Base-by-base conservation (phyloP, 1,284 basidiomycete species). In the Polyporus tsugae region DNA sequence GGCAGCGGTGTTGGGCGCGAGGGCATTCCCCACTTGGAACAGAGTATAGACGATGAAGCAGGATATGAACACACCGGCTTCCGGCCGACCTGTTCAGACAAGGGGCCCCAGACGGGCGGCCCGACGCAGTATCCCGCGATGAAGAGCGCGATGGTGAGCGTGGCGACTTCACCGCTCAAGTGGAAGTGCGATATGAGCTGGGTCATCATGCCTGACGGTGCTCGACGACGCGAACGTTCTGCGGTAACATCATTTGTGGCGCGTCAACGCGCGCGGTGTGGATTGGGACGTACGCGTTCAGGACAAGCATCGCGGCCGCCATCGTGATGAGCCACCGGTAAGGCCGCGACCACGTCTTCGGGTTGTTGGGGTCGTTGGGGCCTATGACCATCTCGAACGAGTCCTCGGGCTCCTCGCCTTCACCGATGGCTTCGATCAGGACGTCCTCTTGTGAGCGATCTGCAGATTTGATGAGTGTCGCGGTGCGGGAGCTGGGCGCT, bases 321-420 rank as follows among this genome's bases (percentile, higher is more conserved):
- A 81, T 73, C 2, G 92, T 94, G 33, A 94, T 79, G 73, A 86
- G 90, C 89, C 91, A 92, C 72, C 89, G 81, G 71, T 85, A 87
- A 9, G 70, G 22, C 1, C 79, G 73, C 15, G 83, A 81, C 91
- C 91, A 92, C 70, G 87, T 91, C 84, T 91, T 78, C 19, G 89
- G 84, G 62, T 86, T 80, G 19, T 79, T 78, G 0, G 81, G 77
- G 52, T 86, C 85, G 59, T 80, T 77, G 2, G 77, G 73, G 33
- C 75, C 74, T 69, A 84, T 82, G 70, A 68, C 69, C 13, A 86
- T 81, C 17, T 84, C 78, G 73, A 78, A 86, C 5, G 78, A 72
- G 63, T 85, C 80, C 58, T 71, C 74, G 19, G 70, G 71, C 62
- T 79, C 76, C 62, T 79, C 76, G 22, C 75, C 76, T 2, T 73